phyloP scores from a whole-genome alignment of 495 filamentous ascomycete genomes.

The Hypomontagnella submonticulosa region DNA sequence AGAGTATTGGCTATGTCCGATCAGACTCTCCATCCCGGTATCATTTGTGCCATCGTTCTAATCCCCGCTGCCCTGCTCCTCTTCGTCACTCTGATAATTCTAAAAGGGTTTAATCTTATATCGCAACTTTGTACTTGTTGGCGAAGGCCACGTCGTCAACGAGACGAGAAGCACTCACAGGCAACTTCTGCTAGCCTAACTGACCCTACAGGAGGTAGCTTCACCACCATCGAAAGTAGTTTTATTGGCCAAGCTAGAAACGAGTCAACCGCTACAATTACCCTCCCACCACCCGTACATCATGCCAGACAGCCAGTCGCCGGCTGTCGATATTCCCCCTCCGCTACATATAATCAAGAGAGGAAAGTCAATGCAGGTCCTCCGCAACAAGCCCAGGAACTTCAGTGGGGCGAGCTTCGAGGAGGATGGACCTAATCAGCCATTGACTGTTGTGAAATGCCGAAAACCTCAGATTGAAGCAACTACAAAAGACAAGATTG shows the following conservation, averaged over 20 bases:
- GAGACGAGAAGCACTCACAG: conserved; percentile 38
- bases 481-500: not conserved
- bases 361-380: conserved; percentile 45
- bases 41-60: conserved; percentile 63
- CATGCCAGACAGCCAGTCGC: conserved; percentile 25
- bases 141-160: conserved; percentile 27
- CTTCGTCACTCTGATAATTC: conserved; percentile 33
- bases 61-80: conserved; percentile 58
- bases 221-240: conserved; percentile 39
- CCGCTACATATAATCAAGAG: conserved; percentile 47
- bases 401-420: conserved; percentile 39
- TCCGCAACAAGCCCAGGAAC: conserved; percentile 35
- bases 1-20: conserved; percentile 50
- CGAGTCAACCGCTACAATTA: conserved; percentile 18
- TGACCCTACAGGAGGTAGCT: conserved; percentile 23
- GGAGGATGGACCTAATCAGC: conserved; percentile 31
- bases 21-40: conserved; percentile 41
- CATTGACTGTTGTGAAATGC: conserved; percentile 43
- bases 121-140: conserved; percentile 22
- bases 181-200: not conserved
- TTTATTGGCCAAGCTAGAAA: conserved; percentile 49
- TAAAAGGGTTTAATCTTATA: conserved; percentile 45
- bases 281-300: conserved; percentile 21
- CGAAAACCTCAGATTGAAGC: conserved; percentile 26
- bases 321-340: conserved; percentile 35